These are phyloP conservation scores for Scytalidium lignicola DNA, from an alignment of 2,329 filamentous ascomycete species.

Conservation along the genomic window DNA sequence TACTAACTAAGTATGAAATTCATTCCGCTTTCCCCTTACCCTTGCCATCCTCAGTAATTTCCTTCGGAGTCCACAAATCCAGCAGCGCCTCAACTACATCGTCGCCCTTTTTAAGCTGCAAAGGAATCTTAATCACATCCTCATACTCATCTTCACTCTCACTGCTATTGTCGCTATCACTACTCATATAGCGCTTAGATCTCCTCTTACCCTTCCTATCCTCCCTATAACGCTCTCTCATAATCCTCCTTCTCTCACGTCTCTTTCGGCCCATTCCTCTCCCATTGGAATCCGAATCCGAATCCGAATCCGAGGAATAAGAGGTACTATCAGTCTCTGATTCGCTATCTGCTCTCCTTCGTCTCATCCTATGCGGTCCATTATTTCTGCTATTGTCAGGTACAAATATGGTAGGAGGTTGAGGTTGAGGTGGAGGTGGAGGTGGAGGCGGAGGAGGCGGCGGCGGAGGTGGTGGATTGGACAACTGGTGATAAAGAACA, in stretches of 20 bases:
- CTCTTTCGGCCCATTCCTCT: no score
- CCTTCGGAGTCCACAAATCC: conserved; percentile 10
- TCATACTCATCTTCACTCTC: conserved; percentile 1
- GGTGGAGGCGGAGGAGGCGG: no score
- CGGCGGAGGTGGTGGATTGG: no score
- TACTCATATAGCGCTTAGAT: conserved; percentile 4
- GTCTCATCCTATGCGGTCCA: conserved; percentile 1
- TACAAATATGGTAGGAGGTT: no score
- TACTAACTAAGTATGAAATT: no score
- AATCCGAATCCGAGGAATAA: no score
- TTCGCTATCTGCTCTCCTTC: neutral
- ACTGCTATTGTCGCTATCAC: conserved; percentile 9
- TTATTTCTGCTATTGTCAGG: no score
- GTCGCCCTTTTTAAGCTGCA: conserved; percentile 12
- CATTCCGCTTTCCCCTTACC: conserved; percentile 1
- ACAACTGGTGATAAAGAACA: conserved; percentile 9
- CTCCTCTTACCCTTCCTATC: conserved; percentile 1
- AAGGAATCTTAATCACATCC: conserved; percentile 9
- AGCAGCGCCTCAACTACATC: conserved; percentile 13
- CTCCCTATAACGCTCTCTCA: no score
- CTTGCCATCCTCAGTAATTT: neutral
- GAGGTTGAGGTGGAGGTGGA: neutral
- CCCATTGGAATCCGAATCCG: no score
- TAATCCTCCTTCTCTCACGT: no score
- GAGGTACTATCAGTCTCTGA: no score